Percentiles rank a stretch among this genome's conserved stretches.
These are phyloP conservation scores for Calonectria henricotiae DNA, from an alignment of 2,329 filamentous ascomycete genomes.

Conservation along the genomic window DNA sequence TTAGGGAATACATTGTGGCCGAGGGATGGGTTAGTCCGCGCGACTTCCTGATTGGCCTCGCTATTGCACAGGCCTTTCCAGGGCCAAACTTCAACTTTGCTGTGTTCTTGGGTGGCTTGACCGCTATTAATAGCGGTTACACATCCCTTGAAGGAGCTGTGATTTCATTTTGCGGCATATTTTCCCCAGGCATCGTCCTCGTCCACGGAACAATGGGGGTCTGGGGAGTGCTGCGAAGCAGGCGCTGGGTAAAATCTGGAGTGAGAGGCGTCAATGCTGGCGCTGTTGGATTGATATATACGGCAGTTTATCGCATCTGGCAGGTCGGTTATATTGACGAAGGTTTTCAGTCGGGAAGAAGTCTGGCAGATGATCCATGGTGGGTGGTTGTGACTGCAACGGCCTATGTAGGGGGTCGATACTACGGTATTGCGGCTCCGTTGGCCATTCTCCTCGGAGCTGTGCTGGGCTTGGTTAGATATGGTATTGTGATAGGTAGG, in stretches of 20 bases:
- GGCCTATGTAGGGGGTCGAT: slow-evolving; percentile 64
- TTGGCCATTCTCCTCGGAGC: slow-evolving; percentile 57
- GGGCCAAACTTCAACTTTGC: slow-evolving; percentile 68
- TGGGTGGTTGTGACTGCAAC: slow-evolving; percentile 74
- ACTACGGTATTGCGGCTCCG: slow-evolving; percentile 52
- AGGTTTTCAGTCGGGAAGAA: slow-evolving; percentile 65
- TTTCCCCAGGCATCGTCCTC: slow-evolving; percentile 66
- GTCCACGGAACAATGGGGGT: slow-evolving; percentile 71
- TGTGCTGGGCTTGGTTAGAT: slow-evolving; percentile 56
- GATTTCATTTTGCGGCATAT: slow-evolving; percentile 70
- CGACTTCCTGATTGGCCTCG: slow-evolving; percentile 82
- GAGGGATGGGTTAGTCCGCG: slow-evolving; percentile 80
- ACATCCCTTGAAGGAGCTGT: slow-evolving; percentile 65
- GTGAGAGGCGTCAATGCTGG: slow-evolving; percentile 73
- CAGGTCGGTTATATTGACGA: slow-evolving; percentile 74
- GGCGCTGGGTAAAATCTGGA: slow-evolving; percentile 65
- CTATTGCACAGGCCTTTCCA: slow-evolving; percentile 80
- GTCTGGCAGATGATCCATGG: slow-evolving; percentile 74
- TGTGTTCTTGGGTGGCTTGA: slow-evolving; percentile 71
- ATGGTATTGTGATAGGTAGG: slow-evolving; percentile 37
- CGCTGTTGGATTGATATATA: slow-evolving; percentile 76
- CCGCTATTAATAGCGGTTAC: slow-evolving; percentile 60
- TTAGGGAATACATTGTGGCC: slow-evolving; percentile 75
- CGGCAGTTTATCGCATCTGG: slow-evolving; percentile 76
- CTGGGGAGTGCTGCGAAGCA: slow-evolving; percentile 68